phyloP scores from a whole-genome alignment of 2,329 filamentous ascomycete species.

The Alternaria novae-zelandiae region DNA sequence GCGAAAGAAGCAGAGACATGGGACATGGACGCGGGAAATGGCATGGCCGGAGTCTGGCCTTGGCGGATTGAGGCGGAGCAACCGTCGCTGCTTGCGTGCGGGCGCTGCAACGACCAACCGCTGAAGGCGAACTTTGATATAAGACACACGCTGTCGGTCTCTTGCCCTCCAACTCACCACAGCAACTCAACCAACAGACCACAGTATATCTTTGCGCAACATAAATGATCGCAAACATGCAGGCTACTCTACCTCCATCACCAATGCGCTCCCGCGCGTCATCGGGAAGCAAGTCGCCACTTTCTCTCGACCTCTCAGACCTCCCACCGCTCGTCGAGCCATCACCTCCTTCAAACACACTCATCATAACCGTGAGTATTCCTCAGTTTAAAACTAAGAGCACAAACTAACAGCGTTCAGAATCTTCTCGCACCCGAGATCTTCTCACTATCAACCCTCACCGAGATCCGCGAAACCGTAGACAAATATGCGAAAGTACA shows the following conservation, averaged over 20 bases:
- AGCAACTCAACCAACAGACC: conserved; percentile 14
- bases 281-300: conserved; percentile 52
- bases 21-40: conserved; percentile 16
- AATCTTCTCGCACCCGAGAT: conserved; percentile 76
- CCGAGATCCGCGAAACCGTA: conserved; percentile 75
- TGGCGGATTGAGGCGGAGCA: conserved; percentile 26
- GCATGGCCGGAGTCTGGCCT: conserved; percentile 20
- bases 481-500: conserved; percentile 73
- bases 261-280: conserved; percentile 45
- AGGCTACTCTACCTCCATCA: conserved; percentile 33
- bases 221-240: conserved; percentile 38
- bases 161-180: conserved; percentile 18
- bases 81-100: conserved; percentile 24
- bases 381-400: not conserved
- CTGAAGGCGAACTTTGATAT: conserved; percentile 29
- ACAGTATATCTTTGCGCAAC: conserved; percentile 11
- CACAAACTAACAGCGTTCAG: conserved; percentile 36
- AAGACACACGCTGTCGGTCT: conserved; percentile 27
- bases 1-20: conserved; percentile 22
- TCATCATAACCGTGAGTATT: conserved; percentile 71
- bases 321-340: conserved; percentile 73
- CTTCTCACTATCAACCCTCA: conserved; percentile 76
- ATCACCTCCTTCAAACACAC: conserved; percentile 80
- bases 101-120: conserved; percentile 26
- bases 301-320: conserved; percentile 76